Conservation (phyloP, 2,329 filamentous ascomycete species). For the Diaporthe aspalathi region DNA sequence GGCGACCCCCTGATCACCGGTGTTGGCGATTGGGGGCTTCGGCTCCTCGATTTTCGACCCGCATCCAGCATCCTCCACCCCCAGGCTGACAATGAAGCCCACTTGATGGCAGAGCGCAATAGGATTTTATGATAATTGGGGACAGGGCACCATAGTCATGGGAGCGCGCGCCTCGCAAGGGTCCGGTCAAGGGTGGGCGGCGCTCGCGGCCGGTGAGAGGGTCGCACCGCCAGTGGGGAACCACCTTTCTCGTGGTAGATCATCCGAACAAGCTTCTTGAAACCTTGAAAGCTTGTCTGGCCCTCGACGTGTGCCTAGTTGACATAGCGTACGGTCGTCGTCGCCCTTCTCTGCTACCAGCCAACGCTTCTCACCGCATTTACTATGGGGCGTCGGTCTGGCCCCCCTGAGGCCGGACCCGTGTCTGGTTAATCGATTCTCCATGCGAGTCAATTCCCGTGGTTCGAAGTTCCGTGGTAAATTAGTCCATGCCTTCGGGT, state of each 20-base stretch:
- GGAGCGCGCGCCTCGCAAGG: conserved; percentile 29
- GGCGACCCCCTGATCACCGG: neutral
- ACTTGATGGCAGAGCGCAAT: neutral
- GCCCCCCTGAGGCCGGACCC: neutral
- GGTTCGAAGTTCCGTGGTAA: neutral
- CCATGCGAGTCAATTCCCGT: neutral
- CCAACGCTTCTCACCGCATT: neutral
- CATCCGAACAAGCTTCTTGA: conserved; percentile 24
- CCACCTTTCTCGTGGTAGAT: conserved; percentile 4
- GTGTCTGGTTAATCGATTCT: neutral
- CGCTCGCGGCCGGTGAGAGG: neutral
- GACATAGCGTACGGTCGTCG: too few species aligned
- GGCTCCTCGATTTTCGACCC: conserved; percentile 3
- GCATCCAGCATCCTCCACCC: too few species aligned
- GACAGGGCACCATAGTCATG: conserved; percentile 6
- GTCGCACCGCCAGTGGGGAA: conserved; percentile 4
- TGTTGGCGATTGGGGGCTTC: neutral
- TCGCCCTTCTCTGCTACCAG: neutral
- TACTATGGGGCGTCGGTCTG: neutral
- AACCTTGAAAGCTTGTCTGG: conserved; percentile 8
- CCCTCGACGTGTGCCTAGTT: neutral
- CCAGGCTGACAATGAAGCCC: neutral
- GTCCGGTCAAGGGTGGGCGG: conserved; percentile 10
- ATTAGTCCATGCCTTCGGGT: neutral
- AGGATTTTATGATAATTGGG: neutral